phyloP scores from a whole-genome alignment of 768 basidiomycete species.

The Boletellus ananiceps region DNA sequence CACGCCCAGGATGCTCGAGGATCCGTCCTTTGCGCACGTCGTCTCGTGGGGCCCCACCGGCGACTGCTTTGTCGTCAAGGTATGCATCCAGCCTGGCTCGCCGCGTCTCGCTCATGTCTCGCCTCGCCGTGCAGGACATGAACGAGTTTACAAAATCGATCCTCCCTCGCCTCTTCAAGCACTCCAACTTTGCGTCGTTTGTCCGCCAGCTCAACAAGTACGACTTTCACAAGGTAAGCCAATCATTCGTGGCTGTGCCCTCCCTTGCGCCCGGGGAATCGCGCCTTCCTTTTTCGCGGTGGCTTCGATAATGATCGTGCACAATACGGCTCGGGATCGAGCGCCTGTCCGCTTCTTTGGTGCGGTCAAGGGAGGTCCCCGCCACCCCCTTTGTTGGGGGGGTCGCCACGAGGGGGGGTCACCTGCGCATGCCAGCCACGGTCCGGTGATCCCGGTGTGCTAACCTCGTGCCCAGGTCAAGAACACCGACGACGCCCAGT shows the following conservation, averaged over 20 bases:
- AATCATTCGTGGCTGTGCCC: slow-evolving; percentile 1
- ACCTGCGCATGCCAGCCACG: background rate
- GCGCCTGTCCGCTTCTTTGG: slow-evolving; percentile 10
- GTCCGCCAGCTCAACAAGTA: slow-evolving; percentile 95
- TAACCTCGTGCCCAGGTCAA: slow-evolving; percentile 49
- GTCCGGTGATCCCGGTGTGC: slow-evolving; percentile 2
- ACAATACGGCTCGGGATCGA: slow-evolving; percentile 15
- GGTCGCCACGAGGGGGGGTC: slow-evolving; percentile 8
- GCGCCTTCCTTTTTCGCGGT: background rate
- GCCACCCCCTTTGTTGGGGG: slow-evolving; percentile 5
- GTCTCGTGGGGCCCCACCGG: slow-evolving; percentile 83
- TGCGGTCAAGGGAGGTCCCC: slow-evolving; percentile 7
- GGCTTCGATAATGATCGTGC: slow-evolving; percentile 12
- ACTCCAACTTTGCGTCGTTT: slow-evolving; percentile 90
- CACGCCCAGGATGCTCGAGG: slow-evolving; percentile 78
- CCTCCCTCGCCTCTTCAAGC: slow-evolving; percentile 90
- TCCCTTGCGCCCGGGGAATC: background rate
- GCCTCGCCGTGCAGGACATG: slow-evolving; percentile 59
- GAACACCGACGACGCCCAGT: slow-evolving; percentile 77
- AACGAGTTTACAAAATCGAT: slow-evolving; percentile 92
- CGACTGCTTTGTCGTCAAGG: slow-evolving; percentile 89
- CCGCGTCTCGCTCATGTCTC: slow-evolving; percentile 8
- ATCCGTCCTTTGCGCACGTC: slow-evolving; percentile 62
- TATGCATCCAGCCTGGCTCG: slow-evolving; percentile 11
- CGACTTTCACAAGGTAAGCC: slow-evolving; percentile 83